Evolutionary conservation across 2,329 filamentous ascomycete genomes (phyloP).

Genomic region (Ophiocordyceps sinensis): DNA sequence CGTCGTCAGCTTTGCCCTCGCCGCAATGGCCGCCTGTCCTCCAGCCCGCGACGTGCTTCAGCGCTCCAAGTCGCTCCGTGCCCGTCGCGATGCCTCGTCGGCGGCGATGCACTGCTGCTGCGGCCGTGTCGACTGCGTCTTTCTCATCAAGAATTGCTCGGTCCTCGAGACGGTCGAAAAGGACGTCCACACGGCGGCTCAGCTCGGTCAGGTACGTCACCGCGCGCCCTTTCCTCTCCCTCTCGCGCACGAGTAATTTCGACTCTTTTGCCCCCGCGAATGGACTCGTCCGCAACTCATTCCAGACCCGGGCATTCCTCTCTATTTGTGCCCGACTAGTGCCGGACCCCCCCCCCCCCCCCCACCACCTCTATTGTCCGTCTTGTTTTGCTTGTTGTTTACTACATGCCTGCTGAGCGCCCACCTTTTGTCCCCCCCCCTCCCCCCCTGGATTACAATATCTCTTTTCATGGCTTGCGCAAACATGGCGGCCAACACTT

Average conservation of each 20-base stretch:
- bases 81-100: constrained; percentile 10
- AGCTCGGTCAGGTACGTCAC: constrained; percentile 72
- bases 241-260: not conserved
- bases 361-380: not conserved
- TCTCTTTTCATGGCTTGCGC: not conserved
- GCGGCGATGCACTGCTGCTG: constrained; percentile 61
- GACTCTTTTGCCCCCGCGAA: not conserved
- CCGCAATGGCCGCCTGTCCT: too few relatives aligned
- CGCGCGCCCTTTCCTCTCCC: not conserved
- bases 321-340: not conserved
- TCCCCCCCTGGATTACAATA: too few relatives aligned
- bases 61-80: constrained; percentile 12
- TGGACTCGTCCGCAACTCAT: not conserved
- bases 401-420: too few relatives aligned
- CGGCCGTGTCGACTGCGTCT: constrained; percentile 63
- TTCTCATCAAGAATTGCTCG: constrained; percentile 65
- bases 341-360: not conserved
- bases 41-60: constrained; percentile 4
- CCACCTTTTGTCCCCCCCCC: too few relatives aligned
- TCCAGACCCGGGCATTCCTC: not conserved
- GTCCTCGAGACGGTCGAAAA: constrained; percentile 71
- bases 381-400: not conserved
- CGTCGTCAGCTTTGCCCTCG: too few relatives aligned
- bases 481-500: not conserved
- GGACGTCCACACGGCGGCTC: constrained; percentile 74